Percentiles rank a stretch among this genome's conserved stretches.
Evolutionary conservation across 2,329 filamentous ascomycete genomes (phyloP).

Genomic region (Trichophyton schoenleinii): DNA sequence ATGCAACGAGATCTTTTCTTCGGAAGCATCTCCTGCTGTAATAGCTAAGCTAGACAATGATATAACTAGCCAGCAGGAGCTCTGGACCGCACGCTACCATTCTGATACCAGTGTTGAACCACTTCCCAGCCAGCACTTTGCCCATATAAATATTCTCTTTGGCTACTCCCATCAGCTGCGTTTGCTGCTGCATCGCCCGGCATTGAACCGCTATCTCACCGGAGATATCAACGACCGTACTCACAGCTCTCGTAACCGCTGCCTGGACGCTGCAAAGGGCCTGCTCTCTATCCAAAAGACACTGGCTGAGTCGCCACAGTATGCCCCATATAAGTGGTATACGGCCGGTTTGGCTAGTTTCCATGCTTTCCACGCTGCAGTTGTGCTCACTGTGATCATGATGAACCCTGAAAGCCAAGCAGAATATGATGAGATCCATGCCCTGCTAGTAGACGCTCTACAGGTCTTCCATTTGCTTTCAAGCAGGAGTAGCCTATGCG

Average conservation of each 20-base stretch:
- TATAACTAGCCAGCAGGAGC: slow-evolving; percentile 21
- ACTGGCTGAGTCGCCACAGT: slow-evolving; percentile 21
- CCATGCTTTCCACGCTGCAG: slow-evolving; percentile 31
- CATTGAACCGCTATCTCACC: slow-evolving; percentile 22
- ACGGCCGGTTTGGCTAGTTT: slow-evolving; percentile 29
- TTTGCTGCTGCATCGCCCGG: slow-evolving; percentile 27
- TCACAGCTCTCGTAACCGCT: slow-evolving; percentile 21
- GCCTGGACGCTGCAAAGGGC: slow-evolving; percentile 23
- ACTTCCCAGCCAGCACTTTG: slow-evolving; percentile 25
- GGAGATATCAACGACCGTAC: slow-evolving; percentile 22
- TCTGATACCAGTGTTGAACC: slow-evolving; percentile 16
- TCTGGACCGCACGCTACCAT: slow-evolving; percentile 22
- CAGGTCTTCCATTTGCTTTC: slow-evolving; percentile 24
- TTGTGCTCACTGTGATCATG: slow-evolving; percentile 22
- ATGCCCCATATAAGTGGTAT: slow-evolving; percentile 31
- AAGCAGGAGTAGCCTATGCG: slow-evolving; percentile 25
- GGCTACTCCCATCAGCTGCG: slow-evolving; percentile 29
- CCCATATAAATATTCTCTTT: slow-evolving; percentile 31
- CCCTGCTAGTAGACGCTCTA: slow-evolving; percentile 19
- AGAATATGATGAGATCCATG: slow-evolving; percentile 22
- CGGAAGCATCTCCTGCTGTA: slow-evolving; percentile 15
- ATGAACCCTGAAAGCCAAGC: slow-evolving; percentile 19
- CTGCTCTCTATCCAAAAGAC: slow-evolving; percentile 25
- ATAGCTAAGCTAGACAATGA: slow-evolving; percentile 21
- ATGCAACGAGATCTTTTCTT: slow-evolving; percentile 24